Evolutionary conservation across 2,329 filamentous ascomycete genomes (phyloP), one percentile per base, ranked within the genome.

Genomic region (Teratosphaeriaceae sp.): DNA sequence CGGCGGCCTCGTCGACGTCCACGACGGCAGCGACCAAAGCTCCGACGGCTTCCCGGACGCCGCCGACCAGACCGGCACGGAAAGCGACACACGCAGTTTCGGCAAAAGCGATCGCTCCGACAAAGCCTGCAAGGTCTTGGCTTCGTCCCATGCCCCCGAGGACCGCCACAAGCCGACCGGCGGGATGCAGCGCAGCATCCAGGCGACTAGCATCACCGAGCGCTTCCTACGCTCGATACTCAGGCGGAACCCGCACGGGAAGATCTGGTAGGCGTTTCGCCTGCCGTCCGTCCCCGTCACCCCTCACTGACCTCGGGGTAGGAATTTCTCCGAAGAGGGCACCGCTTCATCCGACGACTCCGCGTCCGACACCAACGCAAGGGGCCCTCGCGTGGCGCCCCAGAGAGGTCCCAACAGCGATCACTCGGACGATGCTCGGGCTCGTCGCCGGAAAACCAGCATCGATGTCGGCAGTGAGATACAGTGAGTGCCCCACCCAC

Each of bases 401-500:
- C 13, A 22, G n/a, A 40, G 22, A 24, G 20, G 13, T 5, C 33
- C 35, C 12, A 26, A 31, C 23, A 30, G n/a, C 18, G 16, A 40
- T 13, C 9, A 8, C 7, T 37, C 33, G 7, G 23, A 35, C n/a
- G 16, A 29, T 19, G 5, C 11, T 20, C 9, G 3, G 12, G 39
- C 24, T 22, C 7, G 16, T n/a, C 38, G 36, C 11, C 43, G 37
- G 26, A 36, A 40, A 16, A 37, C 11, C 24, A 36, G 45, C 20
- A 41, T 45, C 7, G 38, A 45, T 18, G 58, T 59, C 22, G 47
- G 47, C 5, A 41, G 46, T 22, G 56, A 55, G 29, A 56, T 61
- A n/a, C 45, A n/a, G n/a, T n/a, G n/a, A n/a, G n/a, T n/a, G n/a
- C n/a, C n/a, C n/a, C n/a, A n/a, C n/a, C n/a, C n/a, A n/a, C n/a